These are phyloP conservation scores for Neurospora sp. DNA, from an alignment of 495 filamentous ascomycete species.

Conservation along the genomic window DNA sequence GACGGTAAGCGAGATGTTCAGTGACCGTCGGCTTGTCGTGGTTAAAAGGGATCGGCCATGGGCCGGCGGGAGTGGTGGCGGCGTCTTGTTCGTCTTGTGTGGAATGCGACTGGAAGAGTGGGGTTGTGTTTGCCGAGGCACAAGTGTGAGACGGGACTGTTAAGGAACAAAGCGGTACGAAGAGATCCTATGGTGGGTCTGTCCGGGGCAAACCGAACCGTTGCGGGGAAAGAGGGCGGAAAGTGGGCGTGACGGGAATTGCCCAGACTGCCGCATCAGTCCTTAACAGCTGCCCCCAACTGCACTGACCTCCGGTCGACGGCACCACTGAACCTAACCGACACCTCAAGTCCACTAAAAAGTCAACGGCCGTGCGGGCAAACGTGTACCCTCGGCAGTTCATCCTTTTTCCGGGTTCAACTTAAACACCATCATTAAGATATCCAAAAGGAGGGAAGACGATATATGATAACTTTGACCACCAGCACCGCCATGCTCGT, in stretches of 20 bases:
- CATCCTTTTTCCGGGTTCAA: neutral
- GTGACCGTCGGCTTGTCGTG: neutral
- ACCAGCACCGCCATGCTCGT: neutral
- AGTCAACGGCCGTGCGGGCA: neutral
- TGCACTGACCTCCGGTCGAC: neutral
- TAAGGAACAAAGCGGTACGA: neutral
- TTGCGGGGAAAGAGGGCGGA: neutral
- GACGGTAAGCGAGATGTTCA: neutral
- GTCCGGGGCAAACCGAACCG: neutral
- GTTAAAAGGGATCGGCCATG: neutral
- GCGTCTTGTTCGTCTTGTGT: neutral
- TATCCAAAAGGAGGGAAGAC: neutral
- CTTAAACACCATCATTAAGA: neutral
- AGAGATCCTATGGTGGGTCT: neutral
- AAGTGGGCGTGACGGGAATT: neutral
- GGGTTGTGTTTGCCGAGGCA: slow-evolving; percentile 17
- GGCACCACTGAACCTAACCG: neutral
- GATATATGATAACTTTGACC: neutral
- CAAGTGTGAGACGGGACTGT: neutral
- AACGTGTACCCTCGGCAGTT: neutral
- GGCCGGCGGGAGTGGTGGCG: neutral
- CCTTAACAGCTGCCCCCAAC: neutral
- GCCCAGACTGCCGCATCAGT: neutral
- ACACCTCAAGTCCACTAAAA: neutral
- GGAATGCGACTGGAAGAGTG: slow-evolving; percentile 1